A percentile compares a stretch with the other conserved stretches of the same genome.
phyloP scores from a whole-genome alignment of 2,329 filamentous ascomycete species.

The Aspergillus neotritici region DNA sequence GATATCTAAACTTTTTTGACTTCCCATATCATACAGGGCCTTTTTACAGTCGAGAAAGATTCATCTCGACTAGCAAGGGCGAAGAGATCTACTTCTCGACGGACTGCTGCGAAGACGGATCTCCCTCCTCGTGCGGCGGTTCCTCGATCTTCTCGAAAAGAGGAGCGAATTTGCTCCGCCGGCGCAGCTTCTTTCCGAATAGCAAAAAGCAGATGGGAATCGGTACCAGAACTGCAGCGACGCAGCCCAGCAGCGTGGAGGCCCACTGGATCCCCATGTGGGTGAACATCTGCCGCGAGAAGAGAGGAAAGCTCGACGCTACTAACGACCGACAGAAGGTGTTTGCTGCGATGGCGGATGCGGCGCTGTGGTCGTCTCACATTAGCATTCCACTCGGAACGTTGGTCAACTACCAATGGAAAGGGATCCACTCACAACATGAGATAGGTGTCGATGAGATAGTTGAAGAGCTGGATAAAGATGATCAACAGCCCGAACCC shows the following conservation, averaged over 20 bases:
- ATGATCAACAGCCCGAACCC: constrained; percentile 55
- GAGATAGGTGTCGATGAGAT: constrained; percentile 55
- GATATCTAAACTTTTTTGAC: no score
- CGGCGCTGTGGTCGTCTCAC: constrained; percentile 30
- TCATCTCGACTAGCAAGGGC: no score
- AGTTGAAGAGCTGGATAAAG: constrained; percentile 55
- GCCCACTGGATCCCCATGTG: constrained; percentile 38
- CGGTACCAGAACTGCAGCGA: constrained; percentile 33
- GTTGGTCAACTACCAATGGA: not conserved
- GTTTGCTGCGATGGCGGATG: constrained; percentile 52
- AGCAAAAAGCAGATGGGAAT: constrained; percentile 19
- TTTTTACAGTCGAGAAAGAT: no score
- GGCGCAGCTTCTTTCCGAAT: no score
- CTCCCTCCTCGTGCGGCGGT: no score
- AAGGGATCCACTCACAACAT: constrained; percentile 28
- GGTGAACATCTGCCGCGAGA: constrained; percentile 34
- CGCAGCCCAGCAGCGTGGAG: constrained; percentile 31
- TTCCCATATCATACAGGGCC: no score
- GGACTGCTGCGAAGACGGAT: no score
- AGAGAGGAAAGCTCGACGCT: constrained; percentile 33
- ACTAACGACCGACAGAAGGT: constrained; percentile 42
- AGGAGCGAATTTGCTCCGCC: no score
- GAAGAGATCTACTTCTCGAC: no score
- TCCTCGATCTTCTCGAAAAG: no score
- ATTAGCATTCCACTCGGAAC: not conserved